Conservation (phyloP, 768 basidiomycete species). For the Kwoniella europaea region DNA sequence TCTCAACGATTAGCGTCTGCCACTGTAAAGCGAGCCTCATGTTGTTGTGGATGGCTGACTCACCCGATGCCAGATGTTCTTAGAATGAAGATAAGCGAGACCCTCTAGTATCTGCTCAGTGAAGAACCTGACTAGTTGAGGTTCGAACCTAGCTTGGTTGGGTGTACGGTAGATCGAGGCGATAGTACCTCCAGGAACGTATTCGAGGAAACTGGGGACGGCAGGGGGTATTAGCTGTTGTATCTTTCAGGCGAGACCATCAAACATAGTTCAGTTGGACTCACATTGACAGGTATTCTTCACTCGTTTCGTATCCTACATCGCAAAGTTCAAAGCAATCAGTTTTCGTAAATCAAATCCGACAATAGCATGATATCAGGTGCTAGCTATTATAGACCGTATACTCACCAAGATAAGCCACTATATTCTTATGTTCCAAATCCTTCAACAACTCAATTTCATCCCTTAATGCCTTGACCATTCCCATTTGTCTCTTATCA, state of each 20-base stretch:
- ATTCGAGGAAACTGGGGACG: slow-evolving; percentile 84
- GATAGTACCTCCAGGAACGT: slow-evolving; percentile 96
- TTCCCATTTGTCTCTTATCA: slow-evolving; percentile 78
- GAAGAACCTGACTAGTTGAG: slow-evolving; percentile 89
- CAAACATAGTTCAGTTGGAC: too few relatives aligned
- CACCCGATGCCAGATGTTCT: slow-evolving; percentile 90
- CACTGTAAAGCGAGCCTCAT: background rate
- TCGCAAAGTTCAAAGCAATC: background rate
- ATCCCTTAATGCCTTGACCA: slow-evolving; percentile 87
- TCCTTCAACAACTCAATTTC: slow-evolving; percentile 97
- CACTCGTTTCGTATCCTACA: slow-evolving; percentile 71
- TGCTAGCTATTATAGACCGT: too few relatives aligned
- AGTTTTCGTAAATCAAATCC: background rate
- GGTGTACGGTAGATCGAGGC: slow-evolving; percentile 72
- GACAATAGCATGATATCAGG: background rate
- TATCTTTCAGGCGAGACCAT: too few relatives aligned
- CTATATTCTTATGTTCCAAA: slow-evolving; percentile 94
- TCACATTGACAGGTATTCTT: slow-evolving; percentile 86
- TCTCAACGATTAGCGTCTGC: background rate
- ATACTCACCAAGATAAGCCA: slow-evolving; percentile 94
- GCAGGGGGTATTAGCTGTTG: slow-evolving; percentile 21
- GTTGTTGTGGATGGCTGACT: slow-evolving; percentile 33
- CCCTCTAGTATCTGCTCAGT: slow-evolving; percentile 89
- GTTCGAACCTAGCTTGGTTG: slow-evolving; percentile 89
- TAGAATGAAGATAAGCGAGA: slow-evolving; percentile 87